These are phyloP conservation scores for Polychaeton citri DNA, from an alignment of 2,329 filamentous ascomycete genomes.

Conservation along the genomic window DNA sequence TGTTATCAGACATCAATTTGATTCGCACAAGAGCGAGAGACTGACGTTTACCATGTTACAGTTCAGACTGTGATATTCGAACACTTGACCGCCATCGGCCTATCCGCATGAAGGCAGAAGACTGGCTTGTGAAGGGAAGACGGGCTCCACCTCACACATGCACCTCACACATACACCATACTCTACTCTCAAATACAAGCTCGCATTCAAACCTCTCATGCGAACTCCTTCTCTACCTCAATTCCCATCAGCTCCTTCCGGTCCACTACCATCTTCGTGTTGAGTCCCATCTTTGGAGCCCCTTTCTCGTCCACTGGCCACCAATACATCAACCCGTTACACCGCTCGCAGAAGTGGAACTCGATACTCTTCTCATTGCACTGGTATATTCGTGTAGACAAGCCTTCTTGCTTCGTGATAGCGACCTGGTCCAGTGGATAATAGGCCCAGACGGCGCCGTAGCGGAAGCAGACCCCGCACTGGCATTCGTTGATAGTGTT, in stretches of 20 bases:
- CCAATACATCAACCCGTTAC: slow-evolving; percentile 1
- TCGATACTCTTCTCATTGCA: slow-evolving; percentile 1
- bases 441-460: slow-evolving; percentile 1
- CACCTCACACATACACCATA: too few species aligned
- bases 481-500: slow-evolving; percentile 9
- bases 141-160: too few species aligned
- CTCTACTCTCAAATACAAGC: too few species aligned
- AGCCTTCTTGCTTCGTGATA: background rate
- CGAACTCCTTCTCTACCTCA: too few species aligned
- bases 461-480: slow-evolving; percentile 1
- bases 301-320: slow-evolving; percentile 1
- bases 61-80: too few species aligned
- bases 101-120: too few species aligned
- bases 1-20: too few species aligned
- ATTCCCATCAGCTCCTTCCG: background rate
- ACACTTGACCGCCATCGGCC: too few species aligned
- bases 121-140: too few species aligned
- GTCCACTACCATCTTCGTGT: background rate
- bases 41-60: too few species aligned
- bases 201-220: too few species aligned
- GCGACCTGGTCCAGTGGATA: background rate
- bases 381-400: background rate
- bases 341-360: background rate
- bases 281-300: background rate
- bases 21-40: too few species aligned